Conservation (phyloP, 176 grass and related monocot genomes). For the Dendrocalamus sinicus region DNA sequence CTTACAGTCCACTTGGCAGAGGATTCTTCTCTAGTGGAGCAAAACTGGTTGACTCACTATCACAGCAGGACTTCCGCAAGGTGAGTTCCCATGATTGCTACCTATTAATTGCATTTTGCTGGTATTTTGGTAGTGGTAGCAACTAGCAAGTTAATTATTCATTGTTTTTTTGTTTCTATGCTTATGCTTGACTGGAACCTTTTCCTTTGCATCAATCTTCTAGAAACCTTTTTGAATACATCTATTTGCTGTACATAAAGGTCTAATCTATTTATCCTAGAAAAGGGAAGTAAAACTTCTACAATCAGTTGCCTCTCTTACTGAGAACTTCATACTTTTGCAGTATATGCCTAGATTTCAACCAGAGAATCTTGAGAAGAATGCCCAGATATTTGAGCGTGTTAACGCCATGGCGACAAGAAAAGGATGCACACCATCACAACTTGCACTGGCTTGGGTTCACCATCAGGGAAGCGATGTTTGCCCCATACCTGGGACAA, state of each 20-base stretch:
- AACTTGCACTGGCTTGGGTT: conserved; percentile 69
- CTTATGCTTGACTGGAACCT: neutral
- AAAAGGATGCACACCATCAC: conserved; percentile 64
- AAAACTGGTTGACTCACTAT: conserved; percentile 49
- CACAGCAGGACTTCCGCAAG: conserved; percentile 63
- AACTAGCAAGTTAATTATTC: neutral
- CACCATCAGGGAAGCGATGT: conserved; percentile 58
- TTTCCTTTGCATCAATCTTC: neutral
- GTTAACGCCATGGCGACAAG: conserved; percentile 37
- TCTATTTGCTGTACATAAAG: neutral
- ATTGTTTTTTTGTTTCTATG: neutral
- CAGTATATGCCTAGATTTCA: conserved; percentile 47
- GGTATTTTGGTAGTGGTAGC: neutral
- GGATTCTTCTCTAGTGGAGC: conserved; percentile 64
- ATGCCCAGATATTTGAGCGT: conserved; percentile 44
- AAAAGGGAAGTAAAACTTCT: neutral
- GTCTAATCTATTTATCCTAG: neutral
- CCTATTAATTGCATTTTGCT: neutral
- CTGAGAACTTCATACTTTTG: neutral
- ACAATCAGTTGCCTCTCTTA: neutral
- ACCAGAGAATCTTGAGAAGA: conserved; percentile 48
- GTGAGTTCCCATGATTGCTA: conserved; percentile 16
- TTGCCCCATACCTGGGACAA: conserved; percentile 62
- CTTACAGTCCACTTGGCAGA: conserved; percentile 70
- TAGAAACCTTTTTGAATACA: neutral